A percentile compares a stretch with the other conserved stretches of the same genome.
These are phyloP conservation scores for Verticillium zaregamsianum DNA, from an alignment of 2,329 filamentous ascomycete genomes.

Conservation along the genomic window DNA sequence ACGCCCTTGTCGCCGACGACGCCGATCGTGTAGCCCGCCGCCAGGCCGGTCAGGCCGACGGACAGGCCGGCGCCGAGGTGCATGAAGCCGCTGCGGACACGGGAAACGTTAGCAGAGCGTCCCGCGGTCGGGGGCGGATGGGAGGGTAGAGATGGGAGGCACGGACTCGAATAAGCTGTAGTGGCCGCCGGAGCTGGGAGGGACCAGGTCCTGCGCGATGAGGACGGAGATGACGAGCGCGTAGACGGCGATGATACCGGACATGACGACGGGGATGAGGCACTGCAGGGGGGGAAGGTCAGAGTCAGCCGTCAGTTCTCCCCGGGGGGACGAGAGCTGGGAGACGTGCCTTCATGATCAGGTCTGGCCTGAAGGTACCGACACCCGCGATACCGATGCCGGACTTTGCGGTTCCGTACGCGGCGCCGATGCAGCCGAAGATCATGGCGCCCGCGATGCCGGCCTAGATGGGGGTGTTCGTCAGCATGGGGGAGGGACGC, in stretches of 20 bases:
- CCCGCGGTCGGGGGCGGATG: neutral
- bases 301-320: neutral
- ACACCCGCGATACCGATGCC: conserved; percentile 85
- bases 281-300: conserved; percentile 45
- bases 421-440: conserved; percentile 75
- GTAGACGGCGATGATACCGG: conserved; percentile 98
- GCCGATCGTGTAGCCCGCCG: conserved; percentile 94
- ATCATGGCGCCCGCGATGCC: conserved; percentile 80
- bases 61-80: conserved; percentile 87
- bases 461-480: conserved; percentile 42
- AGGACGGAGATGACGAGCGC: conserved; percentile 94
- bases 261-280: conserved; percentile 91
- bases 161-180: conserved; percentile 83
- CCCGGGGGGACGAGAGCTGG: neutral
- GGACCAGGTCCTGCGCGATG: conserved; percentile 83
- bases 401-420: conserved; percentile 84
- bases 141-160: neutral
- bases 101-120: conserved; percentile 10
- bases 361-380: conserved; percentile 77
- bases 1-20: conserved; percentile 93
- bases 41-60: conserved; percentile 87
- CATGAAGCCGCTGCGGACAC: conserved; percentile 70
- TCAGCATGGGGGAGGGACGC: neutral
- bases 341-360: conserved; percentile 78
- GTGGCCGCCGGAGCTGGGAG: conserved; percentile 56